phyloP scores from a whole-genome alignment of 2,329 filamentous ascomycete species.

The Sporothrix protearum region DNA sequence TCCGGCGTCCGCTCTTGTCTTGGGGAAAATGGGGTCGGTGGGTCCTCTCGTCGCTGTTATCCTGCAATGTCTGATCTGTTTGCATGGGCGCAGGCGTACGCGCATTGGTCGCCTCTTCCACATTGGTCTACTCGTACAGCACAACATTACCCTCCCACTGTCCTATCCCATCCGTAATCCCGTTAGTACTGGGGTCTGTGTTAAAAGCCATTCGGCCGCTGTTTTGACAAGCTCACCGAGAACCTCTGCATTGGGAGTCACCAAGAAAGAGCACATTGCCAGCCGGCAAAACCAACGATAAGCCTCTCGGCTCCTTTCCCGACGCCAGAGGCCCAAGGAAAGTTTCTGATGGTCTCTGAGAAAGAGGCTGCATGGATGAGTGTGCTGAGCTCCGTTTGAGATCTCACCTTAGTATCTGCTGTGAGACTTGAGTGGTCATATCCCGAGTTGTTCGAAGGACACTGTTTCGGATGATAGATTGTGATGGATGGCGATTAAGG shows the following conservation, averaged over 20 bases:
- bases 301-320: neutral
- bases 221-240: neutral
- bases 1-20: neutral
- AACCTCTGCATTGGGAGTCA: neutral
- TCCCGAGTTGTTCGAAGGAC: neutral
- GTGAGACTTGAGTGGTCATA: neutral
- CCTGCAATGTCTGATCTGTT: neutral
- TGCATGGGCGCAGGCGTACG: neutral
- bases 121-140: neutral
- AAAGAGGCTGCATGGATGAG: neutral
- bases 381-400: neutral
- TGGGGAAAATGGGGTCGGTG: neutral
- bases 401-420: neutral
- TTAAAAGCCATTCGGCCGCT: neutral
- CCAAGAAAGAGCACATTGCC: neutral
- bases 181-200: neutral
- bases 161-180: neutral
- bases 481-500: neutral
- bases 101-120: neutral
- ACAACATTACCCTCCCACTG: neutral
- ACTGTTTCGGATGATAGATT: neutral
- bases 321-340: neutral
- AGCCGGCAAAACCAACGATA: neutral
- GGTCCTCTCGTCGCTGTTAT: neutral
- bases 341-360: neutral